These are phyloP conservation scores for Cyberlindnera americana DNA, from an alignment of 805 yeast genomes.

Conservation along the genomic window DNA sequence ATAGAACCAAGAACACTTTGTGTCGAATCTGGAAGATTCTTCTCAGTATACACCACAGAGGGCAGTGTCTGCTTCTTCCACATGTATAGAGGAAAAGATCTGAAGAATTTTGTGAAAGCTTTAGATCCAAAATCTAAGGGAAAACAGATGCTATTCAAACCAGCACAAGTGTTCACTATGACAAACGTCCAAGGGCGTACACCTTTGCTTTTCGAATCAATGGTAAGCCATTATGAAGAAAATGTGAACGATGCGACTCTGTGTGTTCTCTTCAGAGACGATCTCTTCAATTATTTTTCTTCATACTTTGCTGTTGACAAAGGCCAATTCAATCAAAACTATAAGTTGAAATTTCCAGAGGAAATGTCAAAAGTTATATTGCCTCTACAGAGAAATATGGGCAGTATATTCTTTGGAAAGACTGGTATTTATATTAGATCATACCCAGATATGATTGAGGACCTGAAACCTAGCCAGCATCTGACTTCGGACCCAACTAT, in stretches of 20 bases:
- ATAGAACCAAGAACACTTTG: slow-evolving; percentile 16
- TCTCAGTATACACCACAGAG: slow-evolving; percentile 19
- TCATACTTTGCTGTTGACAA: slow-evolving; percentile 11
- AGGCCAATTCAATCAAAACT: slow-evolving; percentile 2
- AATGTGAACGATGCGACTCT: slow-evolving; percentile 6
- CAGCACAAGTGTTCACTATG: slow-evolving; percentile 13
- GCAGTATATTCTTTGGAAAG: slow-evolving; percentile 17
- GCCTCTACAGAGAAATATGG: slow-evolving; percentile 8
- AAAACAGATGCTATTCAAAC: slow-evolving; percentile 13
- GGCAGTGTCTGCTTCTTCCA: slow-evolving; percentile 17
- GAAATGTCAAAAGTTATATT: slow-evolving; percentile 10
- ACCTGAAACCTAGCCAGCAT: neutral
- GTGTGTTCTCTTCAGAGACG: slow-evolving; percentile 18
- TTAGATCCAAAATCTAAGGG: slow-evolving; percentile 4
- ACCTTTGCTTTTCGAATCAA: slow-evolving; percentile 17
- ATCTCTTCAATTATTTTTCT: slow-evolving; percentile 14
- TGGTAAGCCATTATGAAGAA: slow-evolving; percentile 13
- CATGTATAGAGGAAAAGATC: slow-evolving; percentile 11
- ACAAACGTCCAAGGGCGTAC: slow-evolving; percentile 18
- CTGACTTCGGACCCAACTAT: slow-evolving; percentile 2
- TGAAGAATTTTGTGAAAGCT: slow-evolving; percentile 18
- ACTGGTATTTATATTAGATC: slow-evolving; percentile 14
- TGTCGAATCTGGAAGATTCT: slow-evolving; percentile 10
- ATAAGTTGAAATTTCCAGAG: slow-evolving; percentile 11
- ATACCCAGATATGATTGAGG: slow-evolving; percentile 3